phyloP scores from a whole-genome alignment of 306 rosid species.

The Cucurbita argyrosperma region DNA sequence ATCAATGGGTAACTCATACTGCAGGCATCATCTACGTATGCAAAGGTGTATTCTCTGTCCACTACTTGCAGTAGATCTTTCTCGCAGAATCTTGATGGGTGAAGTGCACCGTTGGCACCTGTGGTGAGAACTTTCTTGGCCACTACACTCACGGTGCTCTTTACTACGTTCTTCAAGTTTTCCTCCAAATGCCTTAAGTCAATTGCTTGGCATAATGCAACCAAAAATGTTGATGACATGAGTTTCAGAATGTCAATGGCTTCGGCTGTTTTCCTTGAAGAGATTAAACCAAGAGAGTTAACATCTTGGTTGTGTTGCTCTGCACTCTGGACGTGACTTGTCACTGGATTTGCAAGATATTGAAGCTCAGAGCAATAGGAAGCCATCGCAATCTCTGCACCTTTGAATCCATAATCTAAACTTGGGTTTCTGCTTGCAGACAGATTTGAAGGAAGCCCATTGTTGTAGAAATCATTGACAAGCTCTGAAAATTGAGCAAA shows the following conservation, averaged over 20 bases:
- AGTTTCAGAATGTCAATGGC: slow-evolving; percentile 64
- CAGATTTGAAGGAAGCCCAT: too few relatives aligned
- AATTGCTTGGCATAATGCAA: slow-evolving; percentile 77
- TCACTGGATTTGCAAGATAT: slow-evolving; percentile 71
- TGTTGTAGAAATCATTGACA: slow-evolving; percentile 45
- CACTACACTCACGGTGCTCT: slow-evolving; percentile 59
- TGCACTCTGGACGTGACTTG: slow-evolving; percentile 79
- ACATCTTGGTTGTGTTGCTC: slow-evolving; percentile 95
- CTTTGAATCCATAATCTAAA: slow-evolving; percentile 82
- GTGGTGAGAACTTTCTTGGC: slow-evolving; percentile 66
- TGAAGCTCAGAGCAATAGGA: slow-evolving; percentile 80
- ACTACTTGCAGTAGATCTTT: slow-evolving; percentile 61
- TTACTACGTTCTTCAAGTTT: slow-evolving; percentile 53
- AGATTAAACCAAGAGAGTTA: slow-evolving; percentile 72
- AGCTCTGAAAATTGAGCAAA: slow-evolving; percentile 17
- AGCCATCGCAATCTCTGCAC: slow-evolving; percentile 89
- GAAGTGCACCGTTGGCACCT: slow-evolving; percentile 56
- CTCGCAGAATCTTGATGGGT: slow-evolving; percentile 78
- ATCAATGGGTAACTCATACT: slow-evolving; percentile 58
- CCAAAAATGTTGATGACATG: slow-evolving; percentile 60
- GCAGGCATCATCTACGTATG: slow-evolving; percentile 71
- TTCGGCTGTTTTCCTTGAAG: slow-evolving; percentile 67
- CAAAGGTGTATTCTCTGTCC: slow-evolving; percentile 47
- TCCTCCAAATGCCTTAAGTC: slow-evolving; percentile 89
- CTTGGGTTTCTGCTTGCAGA: too few relatives aligned